A percentile compares a stretch with the other conserved stretches of the same genome.
phyloP scores from a whole-genome alignment of 2,329 filamentous ascomycete species.

The Penicillium sp. region DNA sequence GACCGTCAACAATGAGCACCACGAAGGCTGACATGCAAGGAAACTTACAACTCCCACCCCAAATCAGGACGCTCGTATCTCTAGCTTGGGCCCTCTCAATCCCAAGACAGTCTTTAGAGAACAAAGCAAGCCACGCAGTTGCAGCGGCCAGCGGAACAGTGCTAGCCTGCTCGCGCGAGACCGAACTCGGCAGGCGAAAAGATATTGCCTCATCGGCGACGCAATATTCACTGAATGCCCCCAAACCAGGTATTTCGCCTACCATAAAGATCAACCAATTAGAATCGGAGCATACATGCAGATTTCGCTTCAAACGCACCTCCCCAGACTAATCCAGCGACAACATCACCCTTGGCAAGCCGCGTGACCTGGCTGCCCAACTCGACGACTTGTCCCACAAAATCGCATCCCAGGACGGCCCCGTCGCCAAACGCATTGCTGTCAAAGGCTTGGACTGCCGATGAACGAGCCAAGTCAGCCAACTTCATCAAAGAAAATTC shows the following conservation, averaged over 20 bases:
- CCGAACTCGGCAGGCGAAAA: conserved; percentile 42
- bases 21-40: too few species aligned
- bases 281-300: background rate
- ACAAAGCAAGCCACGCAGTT: conserved; percentile 22
- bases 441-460: conserved; percentile 24
- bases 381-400: conserved; percentile 27
- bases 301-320: conserved; percentile 33
- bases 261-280: too few species aligned
- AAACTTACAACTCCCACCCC: conserved; percentile 37
- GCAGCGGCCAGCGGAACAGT: conserved; percentile 37
- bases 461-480: background rate
- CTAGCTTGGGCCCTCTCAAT: conserved; percentile 17
- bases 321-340: conserved; percentile 31
- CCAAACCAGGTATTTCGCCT: conserved; percentile 32
- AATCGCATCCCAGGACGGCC: conserved; percentile 28
- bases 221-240: conserved; percentile 39
- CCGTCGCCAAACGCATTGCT: conserved; percentile 35
- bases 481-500: background rate
- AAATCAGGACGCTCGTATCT: conserved; percentile 35
- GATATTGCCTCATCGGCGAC: conserved; percentile 38
- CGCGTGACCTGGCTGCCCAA: conserved; percentile 28
- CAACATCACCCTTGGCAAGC: conserved; percentile 28
- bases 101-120: conserved; percentile 37
- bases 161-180: conserved; percentile 50
- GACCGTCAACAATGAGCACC: conserved; percentile 15